Evolutionary conservation across 441 rosid species (phyloP).

Genomic region (Gossypium trilobum): DNA sequence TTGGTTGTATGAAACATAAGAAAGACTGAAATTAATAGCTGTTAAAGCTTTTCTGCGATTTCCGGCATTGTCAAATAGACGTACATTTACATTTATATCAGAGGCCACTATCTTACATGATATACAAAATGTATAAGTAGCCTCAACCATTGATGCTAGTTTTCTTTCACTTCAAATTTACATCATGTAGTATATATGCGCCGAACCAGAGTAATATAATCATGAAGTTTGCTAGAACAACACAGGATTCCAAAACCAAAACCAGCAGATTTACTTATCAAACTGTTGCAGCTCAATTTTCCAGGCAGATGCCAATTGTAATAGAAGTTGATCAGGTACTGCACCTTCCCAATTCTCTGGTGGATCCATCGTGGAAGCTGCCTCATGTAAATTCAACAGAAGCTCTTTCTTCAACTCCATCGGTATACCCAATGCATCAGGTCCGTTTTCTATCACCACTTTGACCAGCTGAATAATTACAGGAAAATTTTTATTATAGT

Average conservation of each 20-base stretch:
- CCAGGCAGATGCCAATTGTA: conserved; percentile 89
- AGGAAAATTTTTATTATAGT: background rate
- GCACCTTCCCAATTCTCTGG: conserved; percentile 97
- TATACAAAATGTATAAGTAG: background rate
- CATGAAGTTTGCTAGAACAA: conserved; percentile 3
- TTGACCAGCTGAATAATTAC: conserved; percentile 53
- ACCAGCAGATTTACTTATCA: conserved; percentile 31
- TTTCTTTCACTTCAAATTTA: background rate
- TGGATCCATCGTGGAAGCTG: conserved; percentile 56
- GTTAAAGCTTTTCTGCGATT: background rate
- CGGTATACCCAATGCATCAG: conserved; percentile 55
- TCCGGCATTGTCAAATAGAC: background rate
- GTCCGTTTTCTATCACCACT: conserved; percentile 65
- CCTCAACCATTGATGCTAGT: background rate
- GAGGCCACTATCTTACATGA: background rate
- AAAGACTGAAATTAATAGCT: background rate
- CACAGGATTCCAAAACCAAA: background rate
- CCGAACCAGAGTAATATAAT: background rate
- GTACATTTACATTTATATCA: background rate
- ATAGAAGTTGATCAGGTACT: conserved; percentile 61
- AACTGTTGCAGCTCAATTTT: conserved; percentile 66
- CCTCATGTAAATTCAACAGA: conserved; percentile 67
- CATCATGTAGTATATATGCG: background rate
- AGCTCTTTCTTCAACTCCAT: conserved; percentile 80
- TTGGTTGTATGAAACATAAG: background rate